Evolutionary conservation across 2,329 filamentous ascomycete species (phyloP).

Genomic region (Botrytis medusae): DNA sequence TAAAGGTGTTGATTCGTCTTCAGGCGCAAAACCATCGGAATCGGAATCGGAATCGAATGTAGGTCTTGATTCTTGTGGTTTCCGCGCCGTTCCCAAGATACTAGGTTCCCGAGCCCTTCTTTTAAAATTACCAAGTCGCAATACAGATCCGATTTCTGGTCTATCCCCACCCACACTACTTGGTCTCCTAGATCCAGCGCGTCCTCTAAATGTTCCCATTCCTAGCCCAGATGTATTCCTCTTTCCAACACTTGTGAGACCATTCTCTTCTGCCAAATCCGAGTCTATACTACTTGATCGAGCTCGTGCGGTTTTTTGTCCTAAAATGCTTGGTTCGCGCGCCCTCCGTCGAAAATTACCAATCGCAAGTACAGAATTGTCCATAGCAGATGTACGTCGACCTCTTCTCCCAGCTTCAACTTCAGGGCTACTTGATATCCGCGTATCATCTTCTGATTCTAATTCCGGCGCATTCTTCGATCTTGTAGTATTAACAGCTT

Average conservation of each 20-base stretch:
- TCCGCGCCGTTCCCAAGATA: conserved; percentile 50
- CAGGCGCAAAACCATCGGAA: conserved; percentile 56
- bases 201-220: conserved; percentile 39
- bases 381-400: conserved; percentile 29
- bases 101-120: conserved; percentile 60
- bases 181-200: conserved; percentile 25
- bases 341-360: conserved; percentile 57
- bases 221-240: conserved; percentile 33
- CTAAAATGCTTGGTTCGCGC: conserved; percentile 47
- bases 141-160: conserved; percentile 41
- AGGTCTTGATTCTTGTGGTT: conserved; percentile 40
- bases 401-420: conserved; percentile 37
- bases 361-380: conserved; percentile 46
- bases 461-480: conserved; percentile 8
- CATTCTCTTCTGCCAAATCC: conserved; percentile 34
- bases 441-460: conserved; percentile 7
- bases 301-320: conserved; percentile 28
- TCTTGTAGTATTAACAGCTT: conserved; percentile 1
- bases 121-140: conserved; percentile 58
- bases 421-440: conserved; percentile 35
- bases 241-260: conserved; percentile 35
- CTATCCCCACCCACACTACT: conserved; percentile 35
- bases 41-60: conserved; percentile 46
- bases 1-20: conserved; percentile 68
- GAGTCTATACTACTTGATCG: conserved; percentile 40